phyloP scores from a whole-genome alignment of 2,329 filamentous ascomycete species.

The Verruconis gallopava region DNA sequence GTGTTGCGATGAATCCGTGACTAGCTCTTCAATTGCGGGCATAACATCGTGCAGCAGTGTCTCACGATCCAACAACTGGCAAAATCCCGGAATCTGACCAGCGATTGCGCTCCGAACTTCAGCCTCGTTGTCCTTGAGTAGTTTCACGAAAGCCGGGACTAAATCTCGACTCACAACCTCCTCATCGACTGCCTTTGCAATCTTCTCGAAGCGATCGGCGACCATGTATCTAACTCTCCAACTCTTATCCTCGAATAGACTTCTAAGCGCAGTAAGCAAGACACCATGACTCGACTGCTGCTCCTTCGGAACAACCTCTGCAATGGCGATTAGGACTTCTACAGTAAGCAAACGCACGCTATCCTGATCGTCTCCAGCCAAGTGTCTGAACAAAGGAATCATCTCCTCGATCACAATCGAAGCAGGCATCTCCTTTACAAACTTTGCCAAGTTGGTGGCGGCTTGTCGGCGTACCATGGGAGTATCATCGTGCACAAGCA shows the following conservation, averaged over 20 bases:
- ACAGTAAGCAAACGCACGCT: constrained; percentile 93
- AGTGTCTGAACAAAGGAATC: constrained; percentile 96
- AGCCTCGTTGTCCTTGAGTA: constrained; percentile 94
- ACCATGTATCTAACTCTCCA: constrained; percentile 99
- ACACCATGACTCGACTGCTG: constrained; percentile 95
- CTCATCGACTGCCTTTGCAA: constrained; percentile 95
- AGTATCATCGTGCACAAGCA: constrained; percentile 93
- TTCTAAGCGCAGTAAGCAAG: constrained; percentile 76
- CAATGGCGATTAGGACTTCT: constrained; percentile 89
- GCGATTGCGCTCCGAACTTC: constrained; percentile 95
- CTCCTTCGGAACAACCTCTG: constrained; percentile 94
- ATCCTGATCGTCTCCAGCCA: constrained; percentile 93
- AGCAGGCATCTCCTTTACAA: constrained; percentile 92
- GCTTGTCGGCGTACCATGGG: constrained; percentile 97
- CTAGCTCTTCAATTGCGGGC: constrained; percentile 88
- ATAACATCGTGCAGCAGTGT: constrained; percentile 92
- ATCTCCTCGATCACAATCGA: constrained; percentile 92
- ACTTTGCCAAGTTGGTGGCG: constrained; percentile 91
- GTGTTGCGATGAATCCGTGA: constrained; percentile 92
- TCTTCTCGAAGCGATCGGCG: constrained; percentile 97
- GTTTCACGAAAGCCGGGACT: constrained; percentile 91
- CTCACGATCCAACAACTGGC: constrained; percentile 71
- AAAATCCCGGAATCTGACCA: constrained; percentile 95
- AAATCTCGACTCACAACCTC: constrained; percentile 90
- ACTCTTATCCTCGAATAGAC: constrained; percentile 96